Base-by-base conservation (phyloP, 441 rosid genomes). In the Croton laevigatus region DNA sequence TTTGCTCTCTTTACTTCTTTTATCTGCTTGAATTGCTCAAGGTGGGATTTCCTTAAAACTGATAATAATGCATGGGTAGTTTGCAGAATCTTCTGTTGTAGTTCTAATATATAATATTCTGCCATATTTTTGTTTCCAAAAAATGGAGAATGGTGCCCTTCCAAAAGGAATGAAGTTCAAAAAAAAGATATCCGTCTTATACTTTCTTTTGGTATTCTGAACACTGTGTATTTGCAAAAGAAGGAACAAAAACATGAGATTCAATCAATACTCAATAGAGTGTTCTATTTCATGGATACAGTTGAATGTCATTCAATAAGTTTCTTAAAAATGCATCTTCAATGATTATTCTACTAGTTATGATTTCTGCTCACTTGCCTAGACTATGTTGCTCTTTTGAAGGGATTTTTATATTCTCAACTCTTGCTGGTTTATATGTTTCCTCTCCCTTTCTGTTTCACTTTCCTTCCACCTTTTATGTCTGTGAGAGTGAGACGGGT, bases 1-100 rank as follows among this genome's bases (percentile, higher is more conserved):
- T 6, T 73, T 49, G 13, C 36, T 54, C 45, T 27, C 54, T n/a
- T n/a, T n/a, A n/a, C 19, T 67, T 51, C 53, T 38, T 59, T 51
- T 46, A 22, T 48, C 17, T 60, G 49, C 54, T 58, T 3, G 2
- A 32, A 17, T 13, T 67, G 44, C 42, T 48, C 42, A 42, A 48
- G 11, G 23, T 16, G 17, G 48, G 60, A 6, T 68, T 58, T 13
- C 14, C 7, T 6, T 19, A 32, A 6, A 68, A 55, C 14, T 57
- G 37, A 23, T 68, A 0, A 2, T 13, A 55, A 32, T 16, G 3
- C 20, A 20, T 17, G 62, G 38, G 8, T 46, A 58, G 38, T 19
- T 8, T 37, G n/a, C 40, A 16, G 1, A 20, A 40, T 38, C 53
- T 23, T 16, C 8, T 38, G 49, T 7, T 3, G 40, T 34, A 6